Evolutionary conservation across 176 grass and related monocot species (phyloP).

Genomic region (Avena insularis): DNA sequence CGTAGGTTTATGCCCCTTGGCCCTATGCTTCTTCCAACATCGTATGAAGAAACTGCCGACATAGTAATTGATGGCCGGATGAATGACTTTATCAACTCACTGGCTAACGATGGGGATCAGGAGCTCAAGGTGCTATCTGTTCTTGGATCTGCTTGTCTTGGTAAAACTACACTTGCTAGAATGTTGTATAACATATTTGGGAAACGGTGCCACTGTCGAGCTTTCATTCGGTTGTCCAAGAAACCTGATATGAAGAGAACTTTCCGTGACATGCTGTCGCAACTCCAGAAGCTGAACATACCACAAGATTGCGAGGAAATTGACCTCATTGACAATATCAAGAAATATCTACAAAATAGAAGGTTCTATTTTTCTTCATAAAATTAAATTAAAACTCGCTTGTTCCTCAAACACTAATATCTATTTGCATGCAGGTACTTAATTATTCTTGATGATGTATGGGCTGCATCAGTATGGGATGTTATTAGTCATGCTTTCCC

Average conservation of each 20-base stretch:
- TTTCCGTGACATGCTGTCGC: neutral
- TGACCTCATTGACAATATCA: neutral
- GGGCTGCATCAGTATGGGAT: neutral
- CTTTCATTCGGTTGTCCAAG: neutral
- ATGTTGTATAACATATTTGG: neutral
- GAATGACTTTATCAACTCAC: neutral
- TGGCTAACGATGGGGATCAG: neutral
- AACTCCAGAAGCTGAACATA: neutral
- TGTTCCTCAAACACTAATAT: neutral
- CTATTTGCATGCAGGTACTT: neutral
- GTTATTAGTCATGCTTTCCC: neutral
- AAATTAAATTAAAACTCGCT: neutral
- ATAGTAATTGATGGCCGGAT: neutral
- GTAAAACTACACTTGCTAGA: constrained; percentile 18
- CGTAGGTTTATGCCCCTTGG: neutral
- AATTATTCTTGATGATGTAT: neutral
- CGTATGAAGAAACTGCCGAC: neutral
- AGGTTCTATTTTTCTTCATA: neutral
- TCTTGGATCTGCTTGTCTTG: neutral
- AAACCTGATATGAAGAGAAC: neutral
- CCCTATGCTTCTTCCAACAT: neutral
- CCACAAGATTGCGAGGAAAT: neutral
- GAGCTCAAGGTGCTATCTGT: constrained; percentile 12
- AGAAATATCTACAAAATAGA: neutral
- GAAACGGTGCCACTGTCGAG: neutral